These are phyloP conservation scores for Stenogyne calaminthoides DNA, from an alignment of 305 asterid species.

Conservation along the genomic window DNA sequence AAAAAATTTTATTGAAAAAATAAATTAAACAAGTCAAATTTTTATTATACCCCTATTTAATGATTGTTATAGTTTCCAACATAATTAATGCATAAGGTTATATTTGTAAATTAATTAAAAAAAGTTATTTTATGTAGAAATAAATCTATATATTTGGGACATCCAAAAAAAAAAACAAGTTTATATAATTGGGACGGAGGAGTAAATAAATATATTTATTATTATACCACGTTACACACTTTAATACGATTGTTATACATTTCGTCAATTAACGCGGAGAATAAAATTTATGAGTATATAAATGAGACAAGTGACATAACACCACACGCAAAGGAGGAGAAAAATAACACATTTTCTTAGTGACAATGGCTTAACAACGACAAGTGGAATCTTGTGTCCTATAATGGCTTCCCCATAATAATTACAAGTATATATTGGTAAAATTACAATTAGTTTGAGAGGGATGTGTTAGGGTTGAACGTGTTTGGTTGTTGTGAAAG, in stretches of 20 bases:
- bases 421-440: background rate
- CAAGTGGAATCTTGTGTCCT: conserved; percentile 12
- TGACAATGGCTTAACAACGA: conserved; percentile 11
- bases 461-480: background rate
- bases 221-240: background rate
- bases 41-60: too few relatives aligned
- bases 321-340: background rate
- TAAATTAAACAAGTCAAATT: too few relatives aligned
- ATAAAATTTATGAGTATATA: background rate
- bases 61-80: too few relatives aligned
- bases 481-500: conserved; percentile 25
- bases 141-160: too few relatives aligned
- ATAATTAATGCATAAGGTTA: too few relatives aligned
- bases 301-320: conserved; percentile 13
- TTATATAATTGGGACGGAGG: too few relatives aligned
- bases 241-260: background rate
- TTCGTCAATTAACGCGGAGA: background rate
- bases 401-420: background rate
- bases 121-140: too few relatives aligned
- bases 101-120: too few relatives aligned
- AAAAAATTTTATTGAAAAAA: too few relatives aligned
- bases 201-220: too few relatives aligned
- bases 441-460: background rate
- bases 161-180: too few relatives aligned
- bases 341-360: background rate